Evolutionary conservation across 1,139 yeast species (phyloP).

Genomic region (Kurtzmaniella quercitrusa): DNA sequence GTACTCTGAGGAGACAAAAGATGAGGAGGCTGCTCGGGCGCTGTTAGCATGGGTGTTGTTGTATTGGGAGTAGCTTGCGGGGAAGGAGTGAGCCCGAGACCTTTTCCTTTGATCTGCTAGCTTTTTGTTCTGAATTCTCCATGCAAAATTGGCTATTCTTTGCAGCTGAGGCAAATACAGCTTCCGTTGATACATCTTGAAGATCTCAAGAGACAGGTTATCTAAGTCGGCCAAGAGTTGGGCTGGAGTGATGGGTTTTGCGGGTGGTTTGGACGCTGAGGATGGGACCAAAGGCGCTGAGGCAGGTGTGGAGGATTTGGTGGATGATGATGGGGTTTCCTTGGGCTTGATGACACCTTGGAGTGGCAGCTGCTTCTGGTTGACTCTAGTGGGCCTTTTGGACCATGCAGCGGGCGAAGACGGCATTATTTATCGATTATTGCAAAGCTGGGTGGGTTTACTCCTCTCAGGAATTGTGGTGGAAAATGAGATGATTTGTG

Average conservation of each 20-base stretch:
- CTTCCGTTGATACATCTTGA: slow-evolving; percentile 42
- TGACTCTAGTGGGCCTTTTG: background rate
- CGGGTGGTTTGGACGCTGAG: too few relatives aligned
- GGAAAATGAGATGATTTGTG: background rate
- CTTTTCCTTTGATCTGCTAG: slow-evolving; percentile 9
- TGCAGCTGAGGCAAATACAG: slow-evolving; percentile 41
- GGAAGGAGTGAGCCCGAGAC: background rate
- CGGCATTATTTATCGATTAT: background rate
- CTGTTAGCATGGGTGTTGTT: slow-evolving; percentile 1
- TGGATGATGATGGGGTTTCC: background rate
- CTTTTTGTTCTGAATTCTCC: slow-evolving; percentile 44
- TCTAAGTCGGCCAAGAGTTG: slow-evolving; percentile 24
- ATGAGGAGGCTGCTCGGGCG: background rate
- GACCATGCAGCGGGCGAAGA: background rate
- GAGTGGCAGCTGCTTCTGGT: background rate
- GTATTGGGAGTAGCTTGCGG: background rate
- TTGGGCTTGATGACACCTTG: background rate
- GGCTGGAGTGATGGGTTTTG: background rate
- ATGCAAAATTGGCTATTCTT: slow-evolving; percentile 42
- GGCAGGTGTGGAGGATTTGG: background rate
- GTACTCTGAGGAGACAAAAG: background rate
- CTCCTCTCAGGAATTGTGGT: background rate
- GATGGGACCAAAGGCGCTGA: too few relatives aligned
- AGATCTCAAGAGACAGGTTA: slow-evolving; percentile 31
- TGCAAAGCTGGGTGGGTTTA: background rate